Conservation (phyloP, 2,329 filamentous ascomycete species). For the Didymella segeticola region DNA sequence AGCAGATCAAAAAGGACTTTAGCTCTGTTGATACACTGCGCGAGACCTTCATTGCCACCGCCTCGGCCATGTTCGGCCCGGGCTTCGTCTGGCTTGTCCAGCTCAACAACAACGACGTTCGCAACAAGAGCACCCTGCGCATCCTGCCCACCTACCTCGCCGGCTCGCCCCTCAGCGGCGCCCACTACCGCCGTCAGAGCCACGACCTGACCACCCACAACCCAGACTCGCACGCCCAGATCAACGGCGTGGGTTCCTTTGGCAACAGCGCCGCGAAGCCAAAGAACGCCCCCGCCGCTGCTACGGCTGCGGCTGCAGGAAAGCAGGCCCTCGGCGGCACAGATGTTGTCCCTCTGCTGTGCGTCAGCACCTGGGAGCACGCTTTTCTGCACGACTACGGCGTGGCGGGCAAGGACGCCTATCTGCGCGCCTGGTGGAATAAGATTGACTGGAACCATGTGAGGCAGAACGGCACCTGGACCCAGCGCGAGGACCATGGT, state of each 20-base stretch:
- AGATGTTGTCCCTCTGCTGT: slow-evolving; percentile 78
- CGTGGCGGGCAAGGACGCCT: slow-evolving; percentile 75
- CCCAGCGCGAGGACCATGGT: slow-evolving; percentile 4
- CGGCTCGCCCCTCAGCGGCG: slow-evolving; percentile 84
- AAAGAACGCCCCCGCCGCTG: too few relatives aligned
- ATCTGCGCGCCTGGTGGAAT: slow-evolving; percentile 84
- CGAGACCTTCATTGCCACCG: slow-evolving; percentile 79
- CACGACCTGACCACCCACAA: slow-evolving; percentile 72
- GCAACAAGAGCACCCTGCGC: slow-evolving; percentile 60
- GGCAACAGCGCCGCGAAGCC: slow-evolving; percentile 41
- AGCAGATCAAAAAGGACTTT: slow-evolving; percentile 73
- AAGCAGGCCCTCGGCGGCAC: slow-evolving; percentile 69
- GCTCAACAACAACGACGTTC: slow-evolving; percentile 50
- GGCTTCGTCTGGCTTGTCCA: slow-evolving; percentile 95
- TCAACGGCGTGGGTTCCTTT: slow-evolving; percentile 52
- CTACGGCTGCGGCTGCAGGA: slow-evolving; percentile 18
- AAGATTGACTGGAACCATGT: slow-evolving; percentile 85
- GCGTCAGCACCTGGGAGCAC: slow-evolving; percentile 97
- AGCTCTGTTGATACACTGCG: slow-evolving; percentile 83
- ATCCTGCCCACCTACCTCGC: slow-evolving; percentile 91
- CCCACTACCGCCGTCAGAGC: slow-evolving; percentile 76
- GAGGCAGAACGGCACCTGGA: slow-evolving; percentile 30
- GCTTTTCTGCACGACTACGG: slow-evolving; percentile 87
- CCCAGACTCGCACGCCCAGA: slow-evolving; percentile 31
- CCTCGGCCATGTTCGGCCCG: slow-evolving; percentile 91